These are phyloP conservation scores for Lycium ferocissimum DNA, from an alignment of 257 asterid species.

Conservation along the genomic window DNA sequence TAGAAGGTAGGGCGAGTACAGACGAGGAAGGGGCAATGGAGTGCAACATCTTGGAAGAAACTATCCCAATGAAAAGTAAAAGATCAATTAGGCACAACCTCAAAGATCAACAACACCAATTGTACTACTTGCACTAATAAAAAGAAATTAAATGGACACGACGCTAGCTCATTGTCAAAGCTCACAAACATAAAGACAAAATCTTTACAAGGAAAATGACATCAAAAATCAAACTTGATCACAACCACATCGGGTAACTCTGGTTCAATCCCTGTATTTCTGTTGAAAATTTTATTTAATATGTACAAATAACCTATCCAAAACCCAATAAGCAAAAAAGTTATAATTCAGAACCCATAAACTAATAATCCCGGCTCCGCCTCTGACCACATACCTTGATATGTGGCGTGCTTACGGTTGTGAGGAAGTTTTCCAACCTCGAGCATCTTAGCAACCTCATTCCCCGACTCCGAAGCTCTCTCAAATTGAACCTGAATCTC, in stretches of 20 bases:
- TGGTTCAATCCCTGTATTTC: too few species aligned
- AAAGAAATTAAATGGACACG: not conserved
- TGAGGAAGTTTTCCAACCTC: slow-evolving; percentile 91
- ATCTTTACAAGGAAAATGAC: not conserved
- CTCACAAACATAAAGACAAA: not conserved
- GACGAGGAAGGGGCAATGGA: slow-evolving; percentile 52
- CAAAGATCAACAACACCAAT: not conserved
- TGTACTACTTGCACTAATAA: not conserved
- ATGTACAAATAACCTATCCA: too few species aligned
- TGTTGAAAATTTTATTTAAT: too few species aligned
- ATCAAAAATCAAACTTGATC: not conserved
- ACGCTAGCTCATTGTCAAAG: not conserved
- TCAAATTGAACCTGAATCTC: slow-evolving; percentile 86
- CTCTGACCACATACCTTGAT: slow-evolving; percentile 58
- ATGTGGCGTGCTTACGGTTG: slow-evolving; percentile 77
- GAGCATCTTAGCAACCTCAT: slow-evolving; percentile 75
- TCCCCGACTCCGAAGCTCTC: slow-evolving; percentile 79
- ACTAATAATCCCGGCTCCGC: too few species aligned
- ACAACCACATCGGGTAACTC: not conserved
- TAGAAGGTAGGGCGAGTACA: slow-evolving; percentile 61
- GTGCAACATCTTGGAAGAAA: slow-evolving; percentile 80
- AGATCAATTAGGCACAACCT: not conserved
- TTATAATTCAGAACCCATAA: too few species aligned
- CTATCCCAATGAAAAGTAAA: slow-evolving; percentile 44
- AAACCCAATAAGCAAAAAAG: too few species aligned